Evolutionary conservation across 2,329 filamentous ascomycete species (phyloP).

Genomic region (Alternaria ethzedia): DNA sequence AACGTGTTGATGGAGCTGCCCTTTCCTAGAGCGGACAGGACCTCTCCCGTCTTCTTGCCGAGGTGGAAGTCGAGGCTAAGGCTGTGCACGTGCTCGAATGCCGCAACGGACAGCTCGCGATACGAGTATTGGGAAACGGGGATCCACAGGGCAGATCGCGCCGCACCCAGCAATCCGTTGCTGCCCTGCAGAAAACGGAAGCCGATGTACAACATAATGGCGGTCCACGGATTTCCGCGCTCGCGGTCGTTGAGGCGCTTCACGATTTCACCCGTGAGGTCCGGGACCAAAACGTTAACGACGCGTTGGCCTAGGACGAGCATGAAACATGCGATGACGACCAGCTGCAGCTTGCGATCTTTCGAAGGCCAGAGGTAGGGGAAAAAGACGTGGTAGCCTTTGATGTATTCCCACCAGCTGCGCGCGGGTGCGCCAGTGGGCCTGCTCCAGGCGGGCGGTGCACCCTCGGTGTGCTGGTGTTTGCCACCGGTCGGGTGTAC

Average conservation of each 20-base stretch:
- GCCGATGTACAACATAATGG: slow-evolving; percentile 77
- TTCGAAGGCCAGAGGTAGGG: slow-evolving; percentile 96
- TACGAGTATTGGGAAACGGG: slow-evolving; percentile 98
- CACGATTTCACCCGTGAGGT: slow-evolving; percentile 82
- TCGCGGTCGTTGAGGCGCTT: slow-evolving; percentile 66
- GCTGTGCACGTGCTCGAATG: slow-evolving; percentile 96
- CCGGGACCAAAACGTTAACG: slow-evolving; percentile 85
- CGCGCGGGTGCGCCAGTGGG: slow-evolving; percentile 84
- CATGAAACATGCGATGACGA: slow-evolving; percentile 81
- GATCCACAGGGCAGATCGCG: slow-evolving; percentile 88
- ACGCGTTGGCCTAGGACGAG: slow-evolving; percentile 81
- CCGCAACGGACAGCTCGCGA: slow-evolving; percentile 88
- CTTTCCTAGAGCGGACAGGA: slow-evolving; percentile 93
- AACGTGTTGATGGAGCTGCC: slow-evolving; percentile 96
- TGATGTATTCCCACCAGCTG: slow-evolving; percentile 95
- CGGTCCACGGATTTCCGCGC: slow-evolving; percentile 70
- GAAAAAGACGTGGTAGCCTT: slow-evolving; percentile 91
- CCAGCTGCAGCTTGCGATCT: slow-evolving; percentile 73
- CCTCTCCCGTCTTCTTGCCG: slow-evolving; percentile 94
- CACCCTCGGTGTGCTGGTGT: slow-evolving; percentile 60
- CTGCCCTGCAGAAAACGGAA: slow-evolving; percentile 85
- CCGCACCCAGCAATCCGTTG: slow-evolving; percentile 83
- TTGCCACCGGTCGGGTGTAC: slow-evolving; percentile 52
- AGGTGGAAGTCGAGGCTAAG: slow-evolving; percentile 96
- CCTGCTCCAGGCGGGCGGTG: slow-evolving; percentile 83